Conservation (phyloP, 2,329 filamentous ascomycete genomes). For the Apiospora kogelbergensis region DNA sequence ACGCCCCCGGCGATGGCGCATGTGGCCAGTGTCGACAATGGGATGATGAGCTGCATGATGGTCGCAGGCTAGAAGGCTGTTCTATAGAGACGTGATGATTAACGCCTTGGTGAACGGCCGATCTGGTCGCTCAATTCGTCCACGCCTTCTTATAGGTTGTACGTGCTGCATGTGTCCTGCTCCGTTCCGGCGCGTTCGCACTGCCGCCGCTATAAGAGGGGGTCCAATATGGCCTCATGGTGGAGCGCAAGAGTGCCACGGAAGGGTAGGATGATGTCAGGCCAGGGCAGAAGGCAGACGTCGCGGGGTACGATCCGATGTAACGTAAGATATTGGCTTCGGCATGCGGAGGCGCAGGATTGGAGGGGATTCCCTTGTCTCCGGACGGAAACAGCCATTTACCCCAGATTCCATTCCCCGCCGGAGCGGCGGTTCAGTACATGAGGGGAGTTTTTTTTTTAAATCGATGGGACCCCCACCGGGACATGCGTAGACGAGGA, state of each 20-base stretch:
- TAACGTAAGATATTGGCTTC: neutral
- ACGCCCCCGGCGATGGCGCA: constrained; percentile 1
- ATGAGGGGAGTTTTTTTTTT: neutral
- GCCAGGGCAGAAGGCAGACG: neutral
- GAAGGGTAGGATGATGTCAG: neutral
- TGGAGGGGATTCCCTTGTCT: neutral
- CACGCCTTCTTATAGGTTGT: neutral
- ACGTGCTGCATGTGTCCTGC: neutral
- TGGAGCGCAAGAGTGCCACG: neutral
- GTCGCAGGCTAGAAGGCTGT: neutral
- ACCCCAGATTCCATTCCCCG: neutral
- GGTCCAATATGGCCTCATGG: neutral
- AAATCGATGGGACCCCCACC: neutral
- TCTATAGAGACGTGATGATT: neutral
- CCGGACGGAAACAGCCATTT: neutral
- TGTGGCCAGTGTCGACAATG: neutral
- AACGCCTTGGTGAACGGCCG: neutral
- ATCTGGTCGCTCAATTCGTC: neutral
- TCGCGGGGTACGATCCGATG: neutral
- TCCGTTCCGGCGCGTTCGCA: neutral
- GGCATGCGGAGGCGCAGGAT: neutral
- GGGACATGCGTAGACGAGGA: neutral
- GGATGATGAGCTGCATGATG: neutral
- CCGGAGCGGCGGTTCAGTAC: neutral
- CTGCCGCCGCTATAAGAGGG: neutral